Base-by-base conservation (phyloP, 2,329 filamentous ascomycete species). In the Alternaria sp. region DNA sequence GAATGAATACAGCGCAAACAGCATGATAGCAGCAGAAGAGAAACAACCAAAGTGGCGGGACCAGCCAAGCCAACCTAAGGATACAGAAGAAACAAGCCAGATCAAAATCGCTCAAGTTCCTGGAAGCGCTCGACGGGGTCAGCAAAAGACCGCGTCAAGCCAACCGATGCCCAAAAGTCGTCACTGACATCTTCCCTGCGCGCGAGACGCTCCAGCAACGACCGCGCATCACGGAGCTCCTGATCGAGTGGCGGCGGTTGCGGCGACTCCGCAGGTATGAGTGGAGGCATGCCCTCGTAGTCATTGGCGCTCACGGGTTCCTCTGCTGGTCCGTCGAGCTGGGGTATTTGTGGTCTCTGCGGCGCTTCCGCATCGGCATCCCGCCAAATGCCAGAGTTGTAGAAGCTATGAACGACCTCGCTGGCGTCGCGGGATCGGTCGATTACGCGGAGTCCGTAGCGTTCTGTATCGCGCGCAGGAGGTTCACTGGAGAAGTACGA, bases 151-250 rank as follows among this genome's bases (percentile, higher is more conserved):
- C 75, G 71, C 47, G 73, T 72, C 60, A 84, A 66, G 12, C 82
- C 82, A 17, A 83, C 81, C 19, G 79, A 81, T 57, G 79, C 79
- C 93, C 93, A 96, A 89, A 91, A 94, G 67, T 93, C 89, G 65
- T 96, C 92, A 0, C 92, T 91, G 57, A 96, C 90, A 70, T 94
- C 91, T 73, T 92, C 87, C 23, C 91, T 84, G 17, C 87, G 85
- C 32, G 90, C 88, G 58, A 96, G 84, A 46, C 88, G 86, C 69
- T 90, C 88, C 36, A 96, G 85, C 50, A 96, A 90, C 54, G 85
- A 85, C 69, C 92, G 90, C 86, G 94, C 90, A 49, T 89, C 87
- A 21, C 87, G 85, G 25, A 91, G 78, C 71, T 83, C 81, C 59
- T 75, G 74, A 21, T 80, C 77, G 5, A 77, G 66, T 6, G 68